Percentiles rank a stretch among this genome's conserved stretches.
These are phyloP conservation scores for Aspergillus vadensis DNA, from an alignment of 2,329 filamentous ascomycete species.

Conservation along the genomic window DNA sequence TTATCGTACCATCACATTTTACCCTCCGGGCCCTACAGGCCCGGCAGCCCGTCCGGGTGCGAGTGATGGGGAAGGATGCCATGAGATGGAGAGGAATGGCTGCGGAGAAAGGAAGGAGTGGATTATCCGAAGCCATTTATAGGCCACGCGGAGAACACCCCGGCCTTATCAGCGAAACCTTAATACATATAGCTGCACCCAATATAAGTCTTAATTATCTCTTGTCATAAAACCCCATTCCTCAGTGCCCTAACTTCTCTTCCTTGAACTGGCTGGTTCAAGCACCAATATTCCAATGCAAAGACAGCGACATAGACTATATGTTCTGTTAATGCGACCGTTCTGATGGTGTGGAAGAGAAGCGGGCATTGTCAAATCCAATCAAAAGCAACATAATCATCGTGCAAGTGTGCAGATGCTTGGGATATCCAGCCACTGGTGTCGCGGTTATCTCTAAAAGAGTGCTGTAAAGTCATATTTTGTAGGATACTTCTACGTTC, in stretches of 20 bases:
- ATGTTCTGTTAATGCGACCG: too few relatives aligned
- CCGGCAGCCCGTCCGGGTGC: conserved; percentile 26
- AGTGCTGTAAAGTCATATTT: conserved; percentile 1
- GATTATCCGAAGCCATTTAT: not conserved
- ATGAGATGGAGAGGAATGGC: not conserved
- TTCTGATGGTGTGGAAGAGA: too few relatives aligned
- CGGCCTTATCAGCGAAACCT: not conserved
- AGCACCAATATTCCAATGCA: too few relatives aligned
- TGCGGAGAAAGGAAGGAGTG: not conserved
- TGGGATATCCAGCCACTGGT: conserved; percentile 21
- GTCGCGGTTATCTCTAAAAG: conserved; percentile 16
- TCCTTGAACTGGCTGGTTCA: too few relatives aligned
- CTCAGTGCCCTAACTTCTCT: too few relatives aligned
- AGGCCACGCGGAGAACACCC: not conserved
- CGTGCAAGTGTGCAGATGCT: conserved; percentile 12
- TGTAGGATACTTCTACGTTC: not conserved
- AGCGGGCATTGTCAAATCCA: conserved; percentile 14
- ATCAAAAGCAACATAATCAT: conserved; percentile 13
- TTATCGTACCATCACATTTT: conserved; percentile 26
- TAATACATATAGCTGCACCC: not conserved
- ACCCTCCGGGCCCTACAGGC: conserved; percentile 24
- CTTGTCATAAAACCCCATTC: too few relatives aligned
- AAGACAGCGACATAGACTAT: too few relatives aligned
- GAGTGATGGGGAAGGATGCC: conserved; percentile 13
- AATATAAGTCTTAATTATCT: too few relatives aligned